Evolutionary conservation across 345 rosid genomes (phyloP).

Genomic region (Linum tenue): DNA sequence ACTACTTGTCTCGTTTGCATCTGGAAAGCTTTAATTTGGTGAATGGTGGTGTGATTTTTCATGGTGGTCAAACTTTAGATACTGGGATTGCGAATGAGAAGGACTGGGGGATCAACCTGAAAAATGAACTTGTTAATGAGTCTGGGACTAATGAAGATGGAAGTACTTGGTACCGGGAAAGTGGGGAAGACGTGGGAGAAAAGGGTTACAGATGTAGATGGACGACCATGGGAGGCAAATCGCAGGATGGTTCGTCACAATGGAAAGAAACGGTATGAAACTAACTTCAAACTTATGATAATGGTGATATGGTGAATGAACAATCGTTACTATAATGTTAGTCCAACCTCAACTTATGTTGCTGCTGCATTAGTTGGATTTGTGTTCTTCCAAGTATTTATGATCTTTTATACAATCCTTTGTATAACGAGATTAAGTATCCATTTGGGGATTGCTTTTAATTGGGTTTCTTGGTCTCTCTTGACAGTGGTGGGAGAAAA

Average conservation of each 20-base stretch:
- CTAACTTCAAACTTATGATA: slow-evolving; percentile 8
- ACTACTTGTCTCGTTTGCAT: neutral
- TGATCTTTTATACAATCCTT: too few relatives aligned
- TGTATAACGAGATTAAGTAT: slow-evolving; percentile 37
- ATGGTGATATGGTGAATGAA: slow-evolving; percentile 1
- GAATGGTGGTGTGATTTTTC: neutral
- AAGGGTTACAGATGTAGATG: slow-evolving; percentile 95
- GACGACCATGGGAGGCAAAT: slow-evolving; percentile 92
- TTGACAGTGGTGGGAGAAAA: slow-evolving; percentile 99
- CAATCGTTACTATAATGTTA: neutral
- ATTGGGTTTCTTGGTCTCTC: slow-evolving; percentile 65
- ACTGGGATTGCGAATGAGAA: slow-evolving; percentile 98
- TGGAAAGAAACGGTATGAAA: slow-evolving; percentile 86
- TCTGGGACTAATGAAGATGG: slow-evolving; percentile 89
- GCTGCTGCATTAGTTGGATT: neutral
- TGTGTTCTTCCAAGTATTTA: too few relatives aligned
- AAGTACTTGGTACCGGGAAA: slow-evolving; percentile 81
- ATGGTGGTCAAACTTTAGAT: slow-evolving; percentile 35
- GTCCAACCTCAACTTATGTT: neutral
- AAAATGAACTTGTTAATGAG: slow-evolving; percentile 74
- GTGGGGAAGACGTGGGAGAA: slow-evolving; percentile 74
- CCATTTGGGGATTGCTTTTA: slow-evolving; percentile 33
- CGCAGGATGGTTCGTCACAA: slow-evolving; percentile 69
- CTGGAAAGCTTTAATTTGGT: neutral
- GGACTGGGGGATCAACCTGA: slow-evolving; percentile 87